phyloP scores from a whole-genome alignment of 495 filamentous ascomycete genomes.

The Wilcoxina mikolae region DNA sequence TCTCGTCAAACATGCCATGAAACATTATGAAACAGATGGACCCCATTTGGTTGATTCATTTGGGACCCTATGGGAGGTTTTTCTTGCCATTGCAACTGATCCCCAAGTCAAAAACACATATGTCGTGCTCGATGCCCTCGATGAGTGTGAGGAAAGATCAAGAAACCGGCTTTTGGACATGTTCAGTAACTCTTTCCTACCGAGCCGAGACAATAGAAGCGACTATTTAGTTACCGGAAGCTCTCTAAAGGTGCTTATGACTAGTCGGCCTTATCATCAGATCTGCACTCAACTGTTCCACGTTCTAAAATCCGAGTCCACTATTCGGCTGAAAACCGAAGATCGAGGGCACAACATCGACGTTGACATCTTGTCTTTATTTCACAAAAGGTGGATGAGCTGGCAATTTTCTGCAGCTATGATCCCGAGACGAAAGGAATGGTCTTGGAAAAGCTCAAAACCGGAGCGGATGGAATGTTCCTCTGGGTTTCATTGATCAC shows the following conservation, averaged over 20 bases:
- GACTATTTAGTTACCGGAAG: no score
- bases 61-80: conserved; percentile 28
- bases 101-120: conserved; percentile 18
- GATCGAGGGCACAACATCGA: conserved; percentile 32
- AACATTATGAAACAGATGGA: conserved; percentile 16
- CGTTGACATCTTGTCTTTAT: conserved; percentile 27
- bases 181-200: conserved; percentile 10
- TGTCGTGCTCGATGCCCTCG: conserved; percentile 33
- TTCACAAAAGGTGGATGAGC: conserved; percentile 22
- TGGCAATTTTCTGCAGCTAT: conserved; percentile 7
- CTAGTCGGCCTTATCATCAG: conserved; percentile 33
- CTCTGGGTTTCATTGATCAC: conserved; percentile 29
- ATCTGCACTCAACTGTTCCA: conserved; percentile 26
- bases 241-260: conserved; percentile 34
- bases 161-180: conserved; percentile 19
- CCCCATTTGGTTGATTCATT: conserved; percentile 21
- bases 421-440: not conserved
- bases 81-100: conserved; percentile 16
- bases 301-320: no score
- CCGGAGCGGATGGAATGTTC: conserved; percentile 30
- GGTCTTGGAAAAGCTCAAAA: conserved; percentile 17
- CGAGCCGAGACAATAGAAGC: not conserved
- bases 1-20: conserved; percentile 23
- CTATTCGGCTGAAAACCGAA: conserved; percentile 31
- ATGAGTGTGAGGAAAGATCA: conserved; percentile 30